Evolutionary conservation across 495 filamentous ascomycete genomes (phyloP), one percentile per base, ranked within the genome.

Genomic region (Arthonia radiata): DNA sequence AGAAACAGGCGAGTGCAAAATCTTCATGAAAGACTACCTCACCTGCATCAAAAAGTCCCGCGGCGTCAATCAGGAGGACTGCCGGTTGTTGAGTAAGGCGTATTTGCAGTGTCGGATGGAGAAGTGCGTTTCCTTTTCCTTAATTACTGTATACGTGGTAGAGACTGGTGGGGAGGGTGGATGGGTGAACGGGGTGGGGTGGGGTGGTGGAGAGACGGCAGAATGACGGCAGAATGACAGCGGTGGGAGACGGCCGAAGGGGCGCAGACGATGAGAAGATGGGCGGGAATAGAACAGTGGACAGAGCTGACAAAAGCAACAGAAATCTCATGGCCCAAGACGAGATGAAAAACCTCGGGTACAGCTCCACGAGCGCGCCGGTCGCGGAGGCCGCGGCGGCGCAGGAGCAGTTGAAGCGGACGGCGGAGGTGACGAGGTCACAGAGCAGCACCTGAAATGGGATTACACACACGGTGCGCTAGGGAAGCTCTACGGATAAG

Each of bases 261-360:
- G n/a, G n/a, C n/a, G n/a, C n/a, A n/a, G n/a, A n/a, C n/a, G n/a
- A n/a, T n/a, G n/a, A n/a, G n/a, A n/a, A n/a, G n/a, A n/a, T n/a
- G n/a, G n/a, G n/a, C n/a, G n/a, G n/a, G n/a, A n/a, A n/a, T n/a
- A n/a, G n/a, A n/a, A n/a, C n/a, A 21, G 25, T 17, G 13, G 29
- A 37, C 15, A 1, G 16, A 23, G 4, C 2, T 4, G 9, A 18
- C 24, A 3, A 15, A 12, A 3, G 8, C 8, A n/a, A 30, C 37
- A 91, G 81, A 40, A 91, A 92, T 42, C 56, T 97, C 17, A 97
- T 97, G 86, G 79, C 80, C 12, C 75, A 64, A 28, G 86, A 97
- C 40, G 69, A 83, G 29, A 78, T 93, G 41, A 73, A 73, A 49
- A 97, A 97, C 36, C 54, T 97, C 14, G 86, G 86, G 1, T 81